phyloP scores from a whole-genome alignment of 2,329 filamentous ascomycete species.

The Xylariaceae sp. region DNA sequence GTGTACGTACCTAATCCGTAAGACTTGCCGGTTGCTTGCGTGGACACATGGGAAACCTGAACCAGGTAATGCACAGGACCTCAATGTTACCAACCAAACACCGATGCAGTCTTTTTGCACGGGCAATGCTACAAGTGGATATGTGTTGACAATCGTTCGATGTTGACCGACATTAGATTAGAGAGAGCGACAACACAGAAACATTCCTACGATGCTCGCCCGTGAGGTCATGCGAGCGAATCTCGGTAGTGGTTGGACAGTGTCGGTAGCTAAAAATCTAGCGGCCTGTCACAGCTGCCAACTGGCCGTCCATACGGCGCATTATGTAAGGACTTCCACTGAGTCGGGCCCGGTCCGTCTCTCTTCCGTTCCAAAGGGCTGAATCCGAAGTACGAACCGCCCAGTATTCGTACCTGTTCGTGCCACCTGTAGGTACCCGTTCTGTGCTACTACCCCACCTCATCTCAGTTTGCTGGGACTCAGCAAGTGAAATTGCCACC shows the following conservation, averaged over 20 bases:
- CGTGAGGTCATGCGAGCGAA: constrained; percentile 25
- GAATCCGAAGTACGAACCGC: neutral
- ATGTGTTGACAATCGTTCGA: constrained; percentile 24
- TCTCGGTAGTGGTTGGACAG: neutral
- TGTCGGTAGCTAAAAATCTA: neutral
- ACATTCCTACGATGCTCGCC: neutral
- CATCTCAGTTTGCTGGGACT: neutral
- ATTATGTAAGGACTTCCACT: neutral
- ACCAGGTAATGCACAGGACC: neutral
- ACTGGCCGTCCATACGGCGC: neutral
- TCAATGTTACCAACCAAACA: too few species aligned
- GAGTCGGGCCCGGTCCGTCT: neutral
- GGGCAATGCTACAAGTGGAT: constrained; percentile 23
- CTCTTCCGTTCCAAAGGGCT: neutral
- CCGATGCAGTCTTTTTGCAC: neutral
- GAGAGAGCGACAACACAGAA: neutral
- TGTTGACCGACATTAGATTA: constrained; percentile 14
- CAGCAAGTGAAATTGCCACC: neutral
- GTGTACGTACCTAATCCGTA: neutral
- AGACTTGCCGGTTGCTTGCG: neutral
- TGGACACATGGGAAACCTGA: neutral
- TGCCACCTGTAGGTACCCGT: neutral
- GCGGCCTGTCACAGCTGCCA: neutral
- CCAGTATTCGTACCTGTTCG: neutral
- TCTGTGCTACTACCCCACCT: neutral